Evolutionary conservation across 805 yeast species (phyloP), one percentile per base, ranked within the genome.

Genomic region (Wickerhamiella bombiphila): DNA sequence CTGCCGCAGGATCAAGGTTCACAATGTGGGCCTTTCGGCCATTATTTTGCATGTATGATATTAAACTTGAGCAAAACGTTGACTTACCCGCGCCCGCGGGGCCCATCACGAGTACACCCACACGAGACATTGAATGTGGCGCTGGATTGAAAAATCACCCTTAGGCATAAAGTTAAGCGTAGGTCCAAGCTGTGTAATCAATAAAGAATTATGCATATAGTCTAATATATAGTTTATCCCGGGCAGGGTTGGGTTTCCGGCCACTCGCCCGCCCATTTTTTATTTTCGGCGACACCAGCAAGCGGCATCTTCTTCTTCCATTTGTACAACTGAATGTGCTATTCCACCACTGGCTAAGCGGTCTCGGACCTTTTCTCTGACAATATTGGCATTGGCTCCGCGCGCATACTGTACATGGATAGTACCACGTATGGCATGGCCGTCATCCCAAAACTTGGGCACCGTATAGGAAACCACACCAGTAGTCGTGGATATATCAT

Each of bases 71-170:
- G 61, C 97, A 88, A 54, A 88, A 91, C 0, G 98, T 83, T 34
- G 91, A 74, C 58, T 80, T 88, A 8, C 98, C 98, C 7, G 80
- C 97, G 28, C 98, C 98, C 1, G 98, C 98, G 15, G 98, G 98
- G 1, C 98, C 98, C 46, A 91, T 60, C 1, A 86, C 94, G 44
- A 91, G 63, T 9, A 83, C 88, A 41, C 97, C 98, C 2, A 85
- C 94, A 61, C 94, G 69, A 3, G 96, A 83, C 98, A 91, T 88
- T 17, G n/a, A n/a, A n/a, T n/a, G n/a, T n/a, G n/a, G n/a, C n/a
- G n/a, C n/a, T n/a, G n/a, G n/a, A n/a, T n/a, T n/a, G n/a, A n/a
- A n/a, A n/a, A n/a, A n/a, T n/a, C n/a, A n/a, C n/a, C n/a, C n/a
- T n/a, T n/a, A n/a, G n/a, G n/a, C n/a, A n/a, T n/a, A n/a, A n/a